Conservation (phyloP, 148 eudicot species). For the Rhododendron ferrugineum region DNA sequence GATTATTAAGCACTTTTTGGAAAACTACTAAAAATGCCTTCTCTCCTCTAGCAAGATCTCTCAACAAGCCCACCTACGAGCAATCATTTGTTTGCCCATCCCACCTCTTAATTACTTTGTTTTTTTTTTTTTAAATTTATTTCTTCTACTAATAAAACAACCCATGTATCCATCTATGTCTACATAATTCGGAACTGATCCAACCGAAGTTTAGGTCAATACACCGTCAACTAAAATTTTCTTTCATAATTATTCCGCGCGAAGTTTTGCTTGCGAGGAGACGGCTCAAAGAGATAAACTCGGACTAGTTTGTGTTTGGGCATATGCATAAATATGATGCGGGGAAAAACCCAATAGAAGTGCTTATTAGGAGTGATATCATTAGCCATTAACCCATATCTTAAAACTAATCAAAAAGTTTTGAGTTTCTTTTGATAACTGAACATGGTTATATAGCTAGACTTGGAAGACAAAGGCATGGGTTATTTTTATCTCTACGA, state of each 20-base stretch:
- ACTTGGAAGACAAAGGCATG: no score
- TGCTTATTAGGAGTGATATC: neutral
- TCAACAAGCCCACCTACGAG: slow-evolving; percentile 9
- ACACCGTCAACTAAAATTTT: neutral
- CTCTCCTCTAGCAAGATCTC: neutral
- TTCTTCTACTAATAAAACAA: neutral
- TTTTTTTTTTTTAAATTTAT: neutral
- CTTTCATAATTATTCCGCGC: neutral
- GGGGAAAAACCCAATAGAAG: neutral
- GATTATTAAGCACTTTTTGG: neutral
- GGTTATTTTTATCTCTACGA: neutral
- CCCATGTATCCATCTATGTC: neutral
- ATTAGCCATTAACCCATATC: neutral
- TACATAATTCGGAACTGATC: neutral
- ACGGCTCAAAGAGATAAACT: neutral
- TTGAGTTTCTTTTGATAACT: no score
- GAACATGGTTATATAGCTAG: no score
- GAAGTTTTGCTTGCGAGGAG: neutral
- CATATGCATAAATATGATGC: neutral
- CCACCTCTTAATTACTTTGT: no score
- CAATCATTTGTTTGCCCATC: slow-evolving; percentile 4
- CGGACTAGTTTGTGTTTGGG: neutral
- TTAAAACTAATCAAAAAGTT: neutral
- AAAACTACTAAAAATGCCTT: neutral
- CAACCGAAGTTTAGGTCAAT: neutral